Percentiles rank a stretch among this genome's conserved stretches.
These are phyloP conservation scores for Quercus suber DNA, from an alignment of 306 rosid genomes.

Conservation along the genomic window DNA sequence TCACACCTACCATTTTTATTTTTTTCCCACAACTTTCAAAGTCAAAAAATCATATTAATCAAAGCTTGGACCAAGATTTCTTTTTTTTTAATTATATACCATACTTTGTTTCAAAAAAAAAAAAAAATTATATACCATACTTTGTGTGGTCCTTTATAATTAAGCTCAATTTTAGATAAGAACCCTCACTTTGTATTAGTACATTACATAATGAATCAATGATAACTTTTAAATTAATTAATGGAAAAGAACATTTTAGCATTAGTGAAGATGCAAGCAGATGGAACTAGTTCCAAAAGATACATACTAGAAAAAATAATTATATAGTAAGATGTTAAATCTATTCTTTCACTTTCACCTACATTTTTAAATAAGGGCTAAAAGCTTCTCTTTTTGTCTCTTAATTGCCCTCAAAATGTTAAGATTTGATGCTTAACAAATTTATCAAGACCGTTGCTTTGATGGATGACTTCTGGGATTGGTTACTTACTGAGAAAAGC, in stretches of 20 bases:
- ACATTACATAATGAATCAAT: no score
- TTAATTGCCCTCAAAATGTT: neutral
- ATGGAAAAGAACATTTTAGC: neutral
- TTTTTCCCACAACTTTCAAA: no score
- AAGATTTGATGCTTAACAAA: neutral
- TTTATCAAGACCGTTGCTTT: conserved; percentile 4
- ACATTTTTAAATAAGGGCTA: neutral
- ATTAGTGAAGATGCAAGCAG: neutral
- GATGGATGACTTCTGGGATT: neutral
- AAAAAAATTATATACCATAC: neutral
- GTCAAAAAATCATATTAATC: neutral
- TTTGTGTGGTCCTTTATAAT: neutral
- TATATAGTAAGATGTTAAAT: neutral
- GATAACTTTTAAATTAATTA: no score
- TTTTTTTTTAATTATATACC: neutral
- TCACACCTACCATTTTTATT: neutral
- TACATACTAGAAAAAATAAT: neutral
- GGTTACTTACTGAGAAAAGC: conserved; percentile 4
- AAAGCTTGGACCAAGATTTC: neutral
- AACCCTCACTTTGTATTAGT: neutral
- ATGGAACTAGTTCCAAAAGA: neutral
- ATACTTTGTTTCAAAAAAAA: neutral
- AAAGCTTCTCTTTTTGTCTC: neutral
- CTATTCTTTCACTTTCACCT: conserved; percentile 20
- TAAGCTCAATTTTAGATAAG: neutral